Conservation (phyloP, 2,329 filamentous ascomycete species). For the Calonectria hongkongensis region DNA sequence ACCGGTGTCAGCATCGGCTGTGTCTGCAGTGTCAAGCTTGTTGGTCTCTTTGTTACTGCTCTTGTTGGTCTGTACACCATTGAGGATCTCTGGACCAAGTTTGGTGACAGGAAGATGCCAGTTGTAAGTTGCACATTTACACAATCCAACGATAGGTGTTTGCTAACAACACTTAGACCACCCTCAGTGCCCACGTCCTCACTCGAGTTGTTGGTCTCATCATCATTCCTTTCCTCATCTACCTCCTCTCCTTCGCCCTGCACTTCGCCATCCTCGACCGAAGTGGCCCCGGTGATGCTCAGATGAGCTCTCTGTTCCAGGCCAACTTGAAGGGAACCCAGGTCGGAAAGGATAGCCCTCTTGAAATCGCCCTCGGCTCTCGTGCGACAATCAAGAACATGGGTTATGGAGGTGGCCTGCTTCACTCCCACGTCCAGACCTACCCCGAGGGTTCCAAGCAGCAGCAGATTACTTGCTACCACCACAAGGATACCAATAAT, state of each 20-base stretch:
- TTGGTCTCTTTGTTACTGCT: conserved; percentile 95
- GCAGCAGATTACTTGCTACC: conserved; percentile 99
- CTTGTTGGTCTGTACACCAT: conserved; percentile 96
- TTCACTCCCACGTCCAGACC: conserved; percentile 97
- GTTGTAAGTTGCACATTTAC: conserved; percentile 71
- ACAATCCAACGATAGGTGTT: too few relatives aligned
- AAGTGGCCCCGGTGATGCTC: conserved; percentile 96
- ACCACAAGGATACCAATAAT: conserved; percentile 99
- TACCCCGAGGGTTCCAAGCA: conserved; percentile 95
- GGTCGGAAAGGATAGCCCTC: conserved; percentile 93
- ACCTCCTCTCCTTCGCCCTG: conserved; percentile 95
- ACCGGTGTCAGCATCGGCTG: conserved; percentile 97
- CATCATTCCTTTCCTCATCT: conserved; percentile 90
- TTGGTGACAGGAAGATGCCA: conserved; percentile 94
- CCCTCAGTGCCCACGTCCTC: conserved; percentile 84
- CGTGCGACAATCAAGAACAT: conserved; percentile 98
- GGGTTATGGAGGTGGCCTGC: conserved; percentile 97
- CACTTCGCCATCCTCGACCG: conserved; percentile 96
- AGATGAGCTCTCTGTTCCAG: conserved; percentile 99
- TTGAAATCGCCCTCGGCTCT: conserved; percentile 93
- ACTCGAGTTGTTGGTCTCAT: conserved; percentile 92
- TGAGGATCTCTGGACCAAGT: conserved; percentile 98
- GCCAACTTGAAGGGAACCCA: conserved; percentile 95
- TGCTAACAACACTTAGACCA: conserved; percentile 61
- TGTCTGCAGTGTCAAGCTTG: conserved; percentile 98